Evolutionary conservation across 2,329 filamentous ascomycete genomes (phyloP).

Genomic region (Mycogone perniciosa): DNA sequence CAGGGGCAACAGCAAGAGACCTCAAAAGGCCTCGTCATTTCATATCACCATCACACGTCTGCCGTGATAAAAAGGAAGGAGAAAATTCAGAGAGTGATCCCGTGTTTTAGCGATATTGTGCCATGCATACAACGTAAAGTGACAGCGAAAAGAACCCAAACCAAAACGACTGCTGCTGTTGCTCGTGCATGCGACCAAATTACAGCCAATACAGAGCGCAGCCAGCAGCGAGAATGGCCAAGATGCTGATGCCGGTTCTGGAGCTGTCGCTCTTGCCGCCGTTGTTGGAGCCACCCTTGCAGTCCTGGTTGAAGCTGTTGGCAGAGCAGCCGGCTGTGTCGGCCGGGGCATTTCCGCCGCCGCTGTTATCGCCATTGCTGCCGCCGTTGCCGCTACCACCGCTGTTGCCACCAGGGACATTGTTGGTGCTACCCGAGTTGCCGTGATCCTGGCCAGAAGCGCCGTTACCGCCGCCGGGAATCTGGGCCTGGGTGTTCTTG

Average conservation of each 20-base stretch:
- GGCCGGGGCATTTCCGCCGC: conserved; percentile 15
- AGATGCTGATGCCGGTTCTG: conserved; percentile 28
- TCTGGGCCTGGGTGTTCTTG: conserved; percentile 20
- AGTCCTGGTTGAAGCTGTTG: conserved; percentile 37
- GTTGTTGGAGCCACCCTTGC: conserved; percentile 22
- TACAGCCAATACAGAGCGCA: conserved; percentile 31
- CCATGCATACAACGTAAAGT: conserved; percentile 4
- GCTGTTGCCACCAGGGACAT: conserved; percentile 1
- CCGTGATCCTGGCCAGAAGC: conserved; percentile 20
- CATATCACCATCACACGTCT: conserved; percentile 8
- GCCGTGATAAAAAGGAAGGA: neutral
- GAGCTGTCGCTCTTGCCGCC: conserved; percentile 27
- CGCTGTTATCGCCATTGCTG: conserved; percentile 16
- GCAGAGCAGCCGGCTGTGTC: conserved; percentile 29
- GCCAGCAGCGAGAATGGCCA: conserved; percentile 33
- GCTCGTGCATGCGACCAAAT: neutral
- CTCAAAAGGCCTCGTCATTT: neutral
- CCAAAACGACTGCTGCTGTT: too few species aligned
- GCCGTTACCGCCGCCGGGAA: conserved; percentile 26
- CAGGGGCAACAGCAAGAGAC: too few species aligned
- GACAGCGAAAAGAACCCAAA: neutral
- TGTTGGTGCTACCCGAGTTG: neutral
- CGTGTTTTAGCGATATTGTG: neutral
- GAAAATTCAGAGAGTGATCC: too few species aligned
- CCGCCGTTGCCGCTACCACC: conserved; percentile 14